phyloP scores from a whole-genome alignment of 306 rosid genomes.

The Quercus cerris region DNA sequence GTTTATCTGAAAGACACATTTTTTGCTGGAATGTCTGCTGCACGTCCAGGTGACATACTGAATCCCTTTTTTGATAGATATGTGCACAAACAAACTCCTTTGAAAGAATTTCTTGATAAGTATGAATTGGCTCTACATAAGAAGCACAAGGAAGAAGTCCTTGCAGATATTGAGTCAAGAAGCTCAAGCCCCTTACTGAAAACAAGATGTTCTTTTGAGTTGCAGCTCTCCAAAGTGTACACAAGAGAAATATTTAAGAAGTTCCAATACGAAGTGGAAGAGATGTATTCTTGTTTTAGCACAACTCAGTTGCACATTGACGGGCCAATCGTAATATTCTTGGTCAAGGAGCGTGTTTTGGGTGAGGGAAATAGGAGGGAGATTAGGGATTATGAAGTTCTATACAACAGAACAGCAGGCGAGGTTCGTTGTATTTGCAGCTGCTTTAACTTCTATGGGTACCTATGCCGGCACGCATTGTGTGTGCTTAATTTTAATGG shows the following conservation, averaged over 20 bases:
- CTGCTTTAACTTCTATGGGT: slow-evolving; percentile 81
- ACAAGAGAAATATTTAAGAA: slow-evolving; percentile 68
- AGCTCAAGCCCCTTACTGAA: slow-evolving; percentile 64
- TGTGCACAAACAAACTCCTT: slow-evolving; percentile 88
- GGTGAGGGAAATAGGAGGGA: slow-evolving; percentile 69
- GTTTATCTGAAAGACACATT: slow-evolving; percentile 71
- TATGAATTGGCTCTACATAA: slow-evolving; percentile 85
- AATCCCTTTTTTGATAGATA: slow-evolving; percentile 76
- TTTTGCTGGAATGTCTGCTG: slow-evolving; percentile 71
- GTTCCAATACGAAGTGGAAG: slow-evolving; percentile 90
- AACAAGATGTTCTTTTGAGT: slow-evolving; percentile 88
- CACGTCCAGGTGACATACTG: slow-evolving; percentile 59
- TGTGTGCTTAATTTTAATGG: slow-evolving; percentile 91
- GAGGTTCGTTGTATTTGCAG: slow-evolving; percentile 98
- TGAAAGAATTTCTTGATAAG: slow-evolving; percentile 93
- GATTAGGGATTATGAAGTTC: slow-evolving; percentile 82
- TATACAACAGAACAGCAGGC: slow-evolving; percentile 71
- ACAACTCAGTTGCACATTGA: slow-evolving; percentile 81
- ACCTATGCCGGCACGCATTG: slow-evolving; percentile 79
- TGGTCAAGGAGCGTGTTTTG: slow-evolving; percentile 86
- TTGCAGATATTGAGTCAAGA: slow-evolving; percentile 83
- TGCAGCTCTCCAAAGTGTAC: slow-evolving; percentile 77
- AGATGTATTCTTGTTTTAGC: slow-evolving; percentile 89
- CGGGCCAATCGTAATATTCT: slow-evolving; percentile 70
- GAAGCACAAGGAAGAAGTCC: slow-evolving; percentile 79